Conservation (phyloP, 306 rosid species). For the Cicer yamashitae region DNA sequence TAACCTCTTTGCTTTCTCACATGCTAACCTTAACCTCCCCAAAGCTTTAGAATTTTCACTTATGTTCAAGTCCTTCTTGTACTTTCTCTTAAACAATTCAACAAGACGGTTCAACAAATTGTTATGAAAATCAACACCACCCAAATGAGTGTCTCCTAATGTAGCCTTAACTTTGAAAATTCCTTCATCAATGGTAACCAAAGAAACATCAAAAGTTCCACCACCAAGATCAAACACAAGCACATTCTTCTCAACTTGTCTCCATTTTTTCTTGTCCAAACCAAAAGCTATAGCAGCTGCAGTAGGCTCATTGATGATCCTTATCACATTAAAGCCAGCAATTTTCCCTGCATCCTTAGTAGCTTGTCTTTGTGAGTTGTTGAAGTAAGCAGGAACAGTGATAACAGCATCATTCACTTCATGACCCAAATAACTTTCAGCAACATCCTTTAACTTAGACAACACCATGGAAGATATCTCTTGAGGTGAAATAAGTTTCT, state of each 20-base stretch:
- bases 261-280: constrained; percentile 46
- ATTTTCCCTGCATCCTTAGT: constrained; percentile 55
- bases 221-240: constrained; percentile 60
- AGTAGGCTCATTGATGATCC: constrained; percentile 56
- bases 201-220: constrained; percentile 55
- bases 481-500: constrained; percentile 42
- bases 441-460: constrained; percentile 49
- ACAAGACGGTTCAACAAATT: constrained; percentile 45
- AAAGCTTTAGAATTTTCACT: constrained; percentile 42
- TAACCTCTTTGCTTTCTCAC: constrained; percentile 56
- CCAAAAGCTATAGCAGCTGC: constrained; percentile 61
- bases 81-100: constrained; percentile 33
- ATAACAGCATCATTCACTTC: constrained; percentile 43
- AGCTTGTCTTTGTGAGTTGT: constrained; percentile 54
- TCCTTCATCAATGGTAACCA: constrained; percentile 51
- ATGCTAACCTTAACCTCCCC: constrained; percentile 44
- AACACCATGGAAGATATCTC: constrained; percentile 56
- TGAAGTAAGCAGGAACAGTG: constrained; percentile 59
- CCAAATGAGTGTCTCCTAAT: constrained; percentile 48
- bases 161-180: constrained; percentile 54
- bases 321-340: constrained; percentile 49
- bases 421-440: constrained; percentile 42
- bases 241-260: constrained; percentile 50
- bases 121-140: constrained; percentile 53
- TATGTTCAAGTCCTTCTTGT: constrained; percentile 40